A percentile compares a stretch with the other conserved stretches of the same genome.
These are phyloP conservation scores for Boletus rubropictus DNA, from an alignment of 768 basidiomycete genomes.

Conservation along the genomic window DNA sequence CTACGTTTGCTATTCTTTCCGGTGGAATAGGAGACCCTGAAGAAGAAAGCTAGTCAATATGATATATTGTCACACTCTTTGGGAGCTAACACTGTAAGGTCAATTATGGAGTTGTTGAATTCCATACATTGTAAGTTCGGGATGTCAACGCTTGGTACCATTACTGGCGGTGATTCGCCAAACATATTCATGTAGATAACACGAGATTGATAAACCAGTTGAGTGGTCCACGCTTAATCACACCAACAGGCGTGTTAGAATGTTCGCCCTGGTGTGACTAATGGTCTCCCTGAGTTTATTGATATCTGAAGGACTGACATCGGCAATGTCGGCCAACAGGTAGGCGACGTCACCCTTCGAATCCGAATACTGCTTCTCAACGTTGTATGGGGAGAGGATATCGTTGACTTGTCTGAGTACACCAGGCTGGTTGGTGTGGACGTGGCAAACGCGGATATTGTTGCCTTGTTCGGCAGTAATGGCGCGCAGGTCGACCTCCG, in stretches of 20 bases:
- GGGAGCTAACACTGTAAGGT: constrained; percentile 4
- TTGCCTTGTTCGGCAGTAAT: constrained; percentile 79
- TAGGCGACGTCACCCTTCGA: constrained; percentile 91
- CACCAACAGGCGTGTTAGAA: constrained; percentile 81
- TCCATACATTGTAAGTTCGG: constrained; percentile 10
- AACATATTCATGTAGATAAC: neutral
- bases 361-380: constrained; percentile 99
- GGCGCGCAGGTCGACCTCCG: constrained; percentile 92
- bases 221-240: constrained; percentile 41
- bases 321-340: constrained; percentile 93
- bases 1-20: constrained; percentile 86
- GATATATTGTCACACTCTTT: neutral
- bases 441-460: constrained; percentile 87
- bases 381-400: constrained; percentile 89
- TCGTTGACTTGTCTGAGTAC: constrained; percentile 95
- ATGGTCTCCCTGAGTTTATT: constrained; percentile 74
- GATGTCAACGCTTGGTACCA: neutral
- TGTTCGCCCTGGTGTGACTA: constrained; percentile 74
- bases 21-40: constrained; percentile 94
- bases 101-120: constrained; percentile 6
- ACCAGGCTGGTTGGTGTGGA: constrained; percentile 93
- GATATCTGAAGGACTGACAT: constrained; percentile 78
- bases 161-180: neutral
- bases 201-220: constrained; percentile 37
- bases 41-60: constrained; percentile 55